Evolutionary conservation across 2,329 filamentous ascomycete genomes (phyloP), one percentile per base, ranked within the genome.

Genomic region (Chalaropsis ovoidea): DNA sequence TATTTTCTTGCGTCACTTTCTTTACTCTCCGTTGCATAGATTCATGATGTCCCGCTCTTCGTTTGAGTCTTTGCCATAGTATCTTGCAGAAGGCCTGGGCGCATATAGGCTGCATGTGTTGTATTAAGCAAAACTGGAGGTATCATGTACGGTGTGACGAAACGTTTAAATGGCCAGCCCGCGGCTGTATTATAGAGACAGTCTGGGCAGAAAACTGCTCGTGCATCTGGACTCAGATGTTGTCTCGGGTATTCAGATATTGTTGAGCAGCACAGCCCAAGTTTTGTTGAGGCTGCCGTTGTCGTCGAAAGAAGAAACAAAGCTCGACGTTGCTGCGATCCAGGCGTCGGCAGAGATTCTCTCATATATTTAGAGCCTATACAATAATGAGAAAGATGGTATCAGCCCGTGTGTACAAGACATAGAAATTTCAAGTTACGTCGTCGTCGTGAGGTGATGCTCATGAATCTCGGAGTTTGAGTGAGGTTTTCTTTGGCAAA

Each of bases 361-460:
- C 13, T 19, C 52, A 17, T 31, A 35, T 45, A 31, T 22, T 62
- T 65, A 65, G 19, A 65, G 64, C 64, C 64, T 65, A 65, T 62
- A 35, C 35, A 43, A 27, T 5, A 15, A 43, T n/a, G 47, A 47
- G 19, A 15, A 54, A 54, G 27, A 43, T 41, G 58, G 22, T 65
- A 65, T 65, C 64, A 65, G 64, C 47, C 31, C 39, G 42, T 43
- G 43, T 52, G 54, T 42, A 49, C 43, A 64, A 54, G 19, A 6
- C 24, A 47, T 19, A n/a, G n/a, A 19, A 61, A 39, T 39, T 19
- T 54, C 8, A 10, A 62, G 19, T 62, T 62, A 47, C 45, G 61
- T 49, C 22, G 5, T 49, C 22, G 5, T 24, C 22, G n/a, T 10
- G n/a, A 31, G 61, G 61, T 24, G 42, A 31, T 52, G 47, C 11